phyloP scores from a whole-genome alignment of 2,329 filamentous ascomycete genomes.

The Ophiocordyceps camponoti-leonardi region DNA sequence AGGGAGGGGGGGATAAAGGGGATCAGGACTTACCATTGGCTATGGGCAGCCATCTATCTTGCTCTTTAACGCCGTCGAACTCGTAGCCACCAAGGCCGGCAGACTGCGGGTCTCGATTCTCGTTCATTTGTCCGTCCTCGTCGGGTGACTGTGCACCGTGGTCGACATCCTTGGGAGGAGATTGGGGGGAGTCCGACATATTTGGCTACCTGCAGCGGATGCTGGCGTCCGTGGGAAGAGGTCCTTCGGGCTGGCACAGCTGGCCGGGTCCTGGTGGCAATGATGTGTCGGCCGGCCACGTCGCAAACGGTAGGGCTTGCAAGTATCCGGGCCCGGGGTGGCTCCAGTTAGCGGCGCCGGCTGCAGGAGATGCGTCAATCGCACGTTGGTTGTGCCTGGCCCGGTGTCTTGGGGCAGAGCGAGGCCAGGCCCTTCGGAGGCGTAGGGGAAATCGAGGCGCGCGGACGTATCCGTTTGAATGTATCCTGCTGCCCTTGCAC shows the following conservation, averaged over 20 bases:
- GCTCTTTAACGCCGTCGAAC: constrained; percentile 92
- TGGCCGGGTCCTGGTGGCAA: constrained; percentile 21
- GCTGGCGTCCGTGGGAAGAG: constrained; percentile 42
- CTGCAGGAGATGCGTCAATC: constrained; percentile 38
- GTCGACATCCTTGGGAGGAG: constrained; percentile 90
- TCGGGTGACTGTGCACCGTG: constrained; percentile 83
- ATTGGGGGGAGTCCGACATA: constrained; percentile 81
- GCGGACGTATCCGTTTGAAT: neutral
- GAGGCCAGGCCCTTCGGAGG: constrained; percentile 3
- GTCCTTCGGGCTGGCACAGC: constrained; percentile 38
- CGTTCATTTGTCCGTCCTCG: constrained; percentile 90
- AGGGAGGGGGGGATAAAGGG: neutral
- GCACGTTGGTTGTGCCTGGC: constrained; percentile 10
- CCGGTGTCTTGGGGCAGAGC: constrained; percentile 16
- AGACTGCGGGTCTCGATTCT: constrained; percentile 61
- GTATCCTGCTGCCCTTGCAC: neutral
- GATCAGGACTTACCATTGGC: constrained; percentile 79
- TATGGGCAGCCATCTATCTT: constrained; percentile 98
- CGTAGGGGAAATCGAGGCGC: neutral
- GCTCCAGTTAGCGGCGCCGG: constrained; percentile 29
- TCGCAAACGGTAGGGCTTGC: constrained; percentile 39
- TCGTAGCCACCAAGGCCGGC: constrained; percentile 59
- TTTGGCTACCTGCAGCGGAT: constrained; percentile 56
- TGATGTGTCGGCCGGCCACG: constrained; percentile 45
- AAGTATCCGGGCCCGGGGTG: constrained; percentile 19